phyloP scores from a whole-genome alignment of 2,329 filamentous ascomycete species.

The Sclerotinia subarctica region DNA sequence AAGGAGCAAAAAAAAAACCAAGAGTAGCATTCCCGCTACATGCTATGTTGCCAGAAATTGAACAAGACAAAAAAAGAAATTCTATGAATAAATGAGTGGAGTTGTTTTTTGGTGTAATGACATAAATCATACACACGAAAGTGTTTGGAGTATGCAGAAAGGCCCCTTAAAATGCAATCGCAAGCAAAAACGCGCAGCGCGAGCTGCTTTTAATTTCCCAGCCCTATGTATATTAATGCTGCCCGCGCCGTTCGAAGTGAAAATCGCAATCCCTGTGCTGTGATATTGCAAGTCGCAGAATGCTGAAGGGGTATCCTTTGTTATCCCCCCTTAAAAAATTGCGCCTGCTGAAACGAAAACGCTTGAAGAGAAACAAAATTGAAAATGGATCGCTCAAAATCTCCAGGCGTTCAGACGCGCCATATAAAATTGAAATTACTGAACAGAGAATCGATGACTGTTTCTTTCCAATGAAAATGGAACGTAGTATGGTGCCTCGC shows the following conservation, averaged over 20 bases:
- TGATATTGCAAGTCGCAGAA: conserved; percentile 15
- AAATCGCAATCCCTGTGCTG: conserved; percentile 21
- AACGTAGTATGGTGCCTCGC: conserved; percentile 11
- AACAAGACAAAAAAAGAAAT: conserved; percentile 1
- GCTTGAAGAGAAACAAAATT: conserved; percentile 7
- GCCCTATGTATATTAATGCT: conserved; percentile 34
- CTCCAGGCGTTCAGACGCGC: conserved; percentile 15
- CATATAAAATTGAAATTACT: conserved; percentile 26
- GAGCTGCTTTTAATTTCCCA: conserved; percentile 38
- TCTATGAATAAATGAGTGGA: conserved; percentile 7
- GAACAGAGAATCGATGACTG: conserved; percentile 8
- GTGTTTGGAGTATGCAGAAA: neutral
- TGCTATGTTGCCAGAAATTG: neutral
- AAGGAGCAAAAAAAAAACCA: neutral
- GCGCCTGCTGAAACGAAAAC: neutral
- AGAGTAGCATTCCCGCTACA: neutral
- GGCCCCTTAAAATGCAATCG: conserved; percentile 1
- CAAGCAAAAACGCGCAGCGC: conserved; percentile 32
- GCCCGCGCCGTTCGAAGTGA: conserved; percentile 22
- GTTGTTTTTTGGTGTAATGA: neutral
- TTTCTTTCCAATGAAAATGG: conserved; percentile 12
- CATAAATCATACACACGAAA: neutral
- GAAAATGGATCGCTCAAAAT: neutral
- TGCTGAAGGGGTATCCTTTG: conserved; percentile 6
- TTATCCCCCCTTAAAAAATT: neutral